Conservation (phyloP, 1,139 yeast species). For the Spathaspora sp. region DNA sequence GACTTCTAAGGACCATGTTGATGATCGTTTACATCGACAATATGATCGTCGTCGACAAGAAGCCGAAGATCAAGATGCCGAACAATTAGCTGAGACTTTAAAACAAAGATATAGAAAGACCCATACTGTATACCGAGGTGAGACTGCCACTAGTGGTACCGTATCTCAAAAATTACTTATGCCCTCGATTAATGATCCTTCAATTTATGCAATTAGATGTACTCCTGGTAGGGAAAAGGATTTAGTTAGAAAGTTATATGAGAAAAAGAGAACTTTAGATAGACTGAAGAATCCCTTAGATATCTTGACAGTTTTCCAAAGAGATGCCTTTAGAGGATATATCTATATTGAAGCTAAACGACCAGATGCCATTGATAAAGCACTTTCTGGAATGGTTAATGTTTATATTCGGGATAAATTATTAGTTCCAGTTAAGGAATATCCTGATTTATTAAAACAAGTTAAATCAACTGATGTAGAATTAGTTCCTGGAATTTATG, state of each 20-base stretch:
- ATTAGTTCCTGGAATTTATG: conserved; percentile 87
- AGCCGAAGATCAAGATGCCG: conserved; percentile 93
- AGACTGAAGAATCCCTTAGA: conserved; percentile 61
- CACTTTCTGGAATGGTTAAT: conserved; percentile 86
- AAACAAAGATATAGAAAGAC: conserved; percentile 91
- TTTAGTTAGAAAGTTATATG: conserved; percentile 77
- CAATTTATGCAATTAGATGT: conserved; percentile 94
- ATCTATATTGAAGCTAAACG: conserved; percentile 92
- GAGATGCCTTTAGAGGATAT: conserved; percentile 90
- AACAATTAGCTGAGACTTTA: conserved; percentile 86
- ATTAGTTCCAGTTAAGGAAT: conserved; percentile 92
- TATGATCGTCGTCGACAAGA: conserved; percentile 88
- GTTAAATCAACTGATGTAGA: conserved; percentile 86
- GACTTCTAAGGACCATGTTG: conserved; percentile 44
- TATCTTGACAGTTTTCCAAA: conserved; percentile 88
- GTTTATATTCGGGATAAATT: conserved; percentile 70
- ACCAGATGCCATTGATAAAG: conserved; percentile 87
- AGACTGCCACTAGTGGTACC: conserved; percentile 65
- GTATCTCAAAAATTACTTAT: conserved; percentile 91
- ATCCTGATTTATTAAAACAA: conserved; percentile 90
- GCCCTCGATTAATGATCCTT: conserved; percentile 96
- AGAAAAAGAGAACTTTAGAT: conserved; percentile 73
- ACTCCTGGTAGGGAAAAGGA: conserved; percentile 93
- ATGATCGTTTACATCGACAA: conserved; percentile 83
- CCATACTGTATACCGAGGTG: conserved; percentile 84